Percentiles rank a stretch among this genome's conserved stretches.
These are phyloP conservation scores for Beauveria medogensis DNA, from an alignment of 2,329 filamentous ascomycete species.

Conservation along the genomic window DNA sequence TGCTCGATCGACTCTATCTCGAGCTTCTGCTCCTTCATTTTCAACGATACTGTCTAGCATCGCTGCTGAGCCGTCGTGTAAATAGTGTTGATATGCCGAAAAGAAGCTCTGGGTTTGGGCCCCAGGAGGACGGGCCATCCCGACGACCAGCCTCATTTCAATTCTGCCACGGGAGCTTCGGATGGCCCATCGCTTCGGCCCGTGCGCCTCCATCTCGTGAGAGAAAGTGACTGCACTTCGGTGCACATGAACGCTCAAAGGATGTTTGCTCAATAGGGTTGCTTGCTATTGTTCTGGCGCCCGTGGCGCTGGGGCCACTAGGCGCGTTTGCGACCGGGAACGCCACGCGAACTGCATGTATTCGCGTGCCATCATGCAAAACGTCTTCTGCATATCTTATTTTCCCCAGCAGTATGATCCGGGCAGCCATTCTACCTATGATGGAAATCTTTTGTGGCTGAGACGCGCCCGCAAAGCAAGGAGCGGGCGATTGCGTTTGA, in stretches of 20 bases:
- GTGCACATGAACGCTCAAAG: not conserved
- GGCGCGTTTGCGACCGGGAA: not conserved
- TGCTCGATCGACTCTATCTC: not conserved
- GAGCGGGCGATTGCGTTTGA: too few species aligned
- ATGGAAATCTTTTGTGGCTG: too few species aligned
- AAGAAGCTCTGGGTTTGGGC: not conserved
- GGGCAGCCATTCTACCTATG: too few species aligned
- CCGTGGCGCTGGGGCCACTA: not conserved
- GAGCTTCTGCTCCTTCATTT: not conserved
- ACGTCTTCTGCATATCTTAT: too few species aligned
- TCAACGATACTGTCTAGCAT: not conserved
- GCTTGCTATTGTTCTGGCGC: slow-evolving; percentile 9
- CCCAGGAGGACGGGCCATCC: not conserved
- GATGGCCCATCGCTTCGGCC: not conserved
- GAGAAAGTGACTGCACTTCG: not conserved
- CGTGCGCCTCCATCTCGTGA: not conserved
- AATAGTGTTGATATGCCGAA: not conserved
- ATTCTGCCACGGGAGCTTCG: not conserved
- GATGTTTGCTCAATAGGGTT: slow-evolving; percentile 5
- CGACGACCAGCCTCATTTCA: not conserved
- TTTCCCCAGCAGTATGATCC: too few species aligned
- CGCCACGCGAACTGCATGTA: not conserved
- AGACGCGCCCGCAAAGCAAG: too few species aligned
- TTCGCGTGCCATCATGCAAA: too few species aligned
- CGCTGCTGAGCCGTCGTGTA: not conserved